Conservation (phyloP, 306 rosid species). For the Senna tora region DNA sequence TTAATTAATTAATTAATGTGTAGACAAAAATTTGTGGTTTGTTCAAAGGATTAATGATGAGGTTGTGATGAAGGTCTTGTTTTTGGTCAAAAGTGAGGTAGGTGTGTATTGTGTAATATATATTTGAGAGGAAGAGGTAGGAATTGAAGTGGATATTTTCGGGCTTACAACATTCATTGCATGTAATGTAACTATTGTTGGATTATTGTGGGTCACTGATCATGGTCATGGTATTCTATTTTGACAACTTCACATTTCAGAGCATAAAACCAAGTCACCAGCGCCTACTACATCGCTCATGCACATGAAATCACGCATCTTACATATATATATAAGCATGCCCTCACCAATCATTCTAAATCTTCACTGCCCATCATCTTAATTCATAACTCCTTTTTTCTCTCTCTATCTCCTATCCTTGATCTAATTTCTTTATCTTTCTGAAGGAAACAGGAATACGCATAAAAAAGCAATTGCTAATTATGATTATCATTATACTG, state of each 20-base stretch:
- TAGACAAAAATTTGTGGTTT: background rate
- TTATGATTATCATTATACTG: no score
- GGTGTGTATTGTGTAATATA: no score
- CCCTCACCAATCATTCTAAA: no score
- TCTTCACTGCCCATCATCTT: no score
- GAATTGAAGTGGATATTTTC: background rate
- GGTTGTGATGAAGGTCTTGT: background rate
- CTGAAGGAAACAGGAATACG: no score
- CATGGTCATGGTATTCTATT: background rate
- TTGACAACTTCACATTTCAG: slow-evolving; percentile 29
- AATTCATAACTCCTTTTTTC: no score
- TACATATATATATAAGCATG: background rate
- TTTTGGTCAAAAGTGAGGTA: background rate
- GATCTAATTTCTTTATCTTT: no score
- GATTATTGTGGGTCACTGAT: slow-evolving; percentile 30
- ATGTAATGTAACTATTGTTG: background rate
- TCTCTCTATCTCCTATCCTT: no score
- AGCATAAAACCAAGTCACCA: slow-evolving; percentile 1
- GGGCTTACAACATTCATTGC: slow-evolving; percentile 2
- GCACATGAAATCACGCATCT: slow-evolving; percentile 3
- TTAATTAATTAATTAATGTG: no score
- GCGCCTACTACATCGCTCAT: background rate
- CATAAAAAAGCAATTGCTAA: no score
- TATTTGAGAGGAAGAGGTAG: no score
- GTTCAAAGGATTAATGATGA: background rate